Conservation (phyloP, 306 rosid species). For the Prunus persica region DNA sequence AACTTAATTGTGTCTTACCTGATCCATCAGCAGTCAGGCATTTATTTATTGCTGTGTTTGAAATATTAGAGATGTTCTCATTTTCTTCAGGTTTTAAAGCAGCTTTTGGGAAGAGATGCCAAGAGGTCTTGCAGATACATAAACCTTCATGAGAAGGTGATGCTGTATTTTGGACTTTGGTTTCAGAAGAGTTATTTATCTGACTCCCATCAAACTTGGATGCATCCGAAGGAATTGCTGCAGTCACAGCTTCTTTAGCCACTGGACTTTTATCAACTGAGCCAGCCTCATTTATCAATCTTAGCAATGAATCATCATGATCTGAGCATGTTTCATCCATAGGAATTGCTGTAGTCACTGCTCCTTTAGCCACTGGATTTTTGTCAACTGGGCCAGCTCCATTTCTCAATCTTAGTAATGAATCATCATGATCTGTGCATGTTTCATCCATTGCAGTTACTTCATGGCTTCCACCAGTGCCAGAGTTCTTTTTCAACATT, state of each 20-base stretch:
- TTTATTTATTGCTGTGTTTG: conserved; percentile 11
- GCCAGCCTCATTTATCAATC: conserved; percentile 20
- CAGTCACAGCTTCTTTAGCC: neutral
- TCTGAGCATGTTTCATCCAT: conserved; percentile 17
- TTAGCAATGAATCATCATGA: conserved; percentile 2
- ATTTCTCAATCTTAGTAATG: conserved; percentile 2
- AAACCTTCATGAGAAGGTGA: conserved; percentile 9
- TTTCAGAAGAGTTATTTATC: conserved; percentile 23
- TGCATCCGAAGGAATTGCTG: conserved; percentile 23
- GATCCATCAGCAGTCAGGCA: conserved; percentile 29
- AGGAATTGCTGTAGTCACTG: neutral
- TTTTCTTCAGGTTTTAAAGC: conserved; percentile 18
- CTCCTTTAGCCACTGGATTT: neutral
- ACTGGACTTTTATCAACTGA: neutral
- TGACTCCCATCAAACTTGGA: conserved; percentile 20
- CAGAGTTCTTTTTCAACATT: conserved; percentile 21
- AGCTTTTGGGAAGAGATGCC: conserved; percentile 14
- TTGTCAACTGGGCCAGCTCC: conserved; percentile 4
- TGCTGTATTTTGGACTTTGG: conserved; percentile 5
- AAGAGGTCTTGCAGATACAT: conserved; percentile 11
- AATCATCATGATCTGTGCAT: conserved; percentile 9
- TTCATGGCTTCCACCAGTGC: conserved; percentile 9
- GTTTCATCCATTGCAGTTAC: conserved; percentile 9
- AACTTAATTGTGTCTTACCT: conserved; percentile 31
- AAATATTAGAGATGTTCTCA: conserved; percentile 12